These are phyloP conservation scores for Candida ortonii DNA, from an alignment of 805 yeast genomes.

Conservation along the genomic window DNA sequence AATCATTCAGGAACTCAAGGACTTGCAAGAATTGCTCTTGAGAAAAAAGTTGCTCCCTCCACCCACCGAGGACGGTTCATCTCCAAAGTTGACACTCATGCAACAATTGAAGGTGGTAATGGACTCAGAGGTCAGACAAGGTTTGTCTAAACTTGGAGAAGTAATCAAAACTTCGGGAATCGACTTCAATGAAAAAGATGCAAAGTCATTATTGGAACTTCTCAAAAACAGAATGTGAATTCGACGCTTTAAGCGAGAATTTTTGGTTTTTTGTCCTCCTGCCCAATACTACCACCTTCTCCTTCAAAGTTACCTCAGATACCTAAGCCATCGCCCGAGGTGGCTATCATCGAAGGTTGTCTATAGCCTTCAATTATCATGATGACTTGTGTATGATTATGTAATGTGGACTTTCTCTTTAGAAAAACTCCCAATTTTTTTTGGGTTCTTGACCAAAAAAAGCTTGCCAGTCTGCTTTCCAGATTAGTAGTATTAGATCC, in stretches of 20 bases:
- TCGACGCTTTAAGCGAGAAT: neutral
- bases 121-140: slow-evolving; percentile 28
- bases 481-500: too few relatives aligned
- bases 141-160: slow-evolving; percentile 22
- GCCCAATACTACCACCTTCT: too few relatives aligned
- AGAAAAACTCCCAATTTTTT: too few relatives aligned
- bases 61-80: slow-evolving; percentile 8
- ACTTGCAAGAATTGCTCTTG: slow-evolving; percentile 29
- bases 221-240: slow-evolving; percentile 19
- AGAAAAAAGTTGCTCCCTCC: slow-evolving; percentile 21
- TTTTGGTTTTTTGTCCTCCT: too few relatives aligned
- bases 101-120: slow-evolving; percentile 28
- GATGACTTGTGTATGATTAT: too few relatives aligned
- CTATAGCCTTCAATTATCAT: too few relatives aligned
- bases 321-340: too few relatives aligned
- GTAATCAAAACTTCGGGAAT: slow-evolving; percentile 24
- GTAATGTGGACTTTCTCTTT: too few relatives aligned
- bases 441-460: too few relatives aligned
- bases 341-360: too few relatives aligned
- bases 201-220: slow-evolving; percentile 22
- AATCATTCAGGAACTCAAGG: slow-evolving; percentile 34
- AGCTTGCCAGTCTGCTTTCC: too few relatives aligned
- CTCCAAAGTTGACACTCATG: slow-evolving; percentile 5
- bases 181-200: slow-evolving; percentile 26
- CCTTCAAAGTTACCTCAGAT: too few relatives aligned